Evolutionary conservation across 1,139 yeast genomes (phyloP).

Genomic region (Blastobotrys raffinosifermentans): DNA sequence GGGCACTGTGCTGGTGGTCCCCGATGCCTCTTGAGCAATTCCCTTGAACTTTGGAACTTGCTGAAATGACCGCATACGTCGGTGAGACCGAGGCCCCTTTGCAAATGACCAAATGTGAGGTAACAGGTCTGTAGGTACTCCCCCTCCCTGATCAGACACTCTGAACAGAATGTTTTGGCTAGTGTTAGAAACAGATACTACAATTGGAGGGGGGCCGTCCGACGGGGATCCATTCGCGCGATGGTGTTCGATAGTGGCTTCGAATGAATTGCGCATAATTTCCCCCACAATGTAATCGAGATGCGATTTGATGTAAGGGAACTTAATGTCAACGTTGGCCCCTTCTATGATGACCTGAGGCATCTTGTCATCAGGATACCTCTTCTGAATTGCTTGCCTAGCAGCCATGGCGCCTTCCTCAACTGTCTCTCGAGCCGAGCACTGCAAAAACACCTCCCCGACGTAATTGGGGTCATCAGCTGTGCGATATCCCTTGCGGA

Average conservation of each 20-base stretch:
- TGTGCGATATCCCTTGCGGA: slow-evolving; percentile 32
- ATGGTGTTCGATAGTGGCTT: slow-evolving; percentile 58
- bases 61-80: slow-evolving; percentile 28
- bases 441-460: slow-evolving; percentile 79
- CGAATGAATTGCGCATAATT: slow-evolving; percentile 74
- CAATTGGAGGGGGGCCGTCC: slow-evolving; percentile 53
- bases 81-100: slow-evolving; percentile 29
- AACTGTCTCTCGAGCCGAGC: slow-evolving; percentile 70
- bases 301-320: slow-evolving; percentile 83
- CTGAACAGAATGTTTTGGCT: slow-evolving; percentile 65
- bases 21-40: slow-evolving; percentile 19
- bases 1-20: slow-evolving; percentile 13
- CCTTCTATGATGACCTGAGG: slow-evolving; percentile 78
- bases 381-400: slow-evolving; percentile 32
- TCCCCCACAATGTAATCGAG: slow-evolving; percentile 82
- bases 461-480: slow-evolving; percentile 55
- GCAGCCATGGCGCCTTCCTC: slow-evolving; percentile 50
- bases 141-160: slow-evolving; percentile 89
- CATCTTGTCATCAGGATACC: slow-evolving; percentile 51
- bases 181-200: slow-evolving; percentile 63
- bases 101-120: slow-evolving; percentile 74
- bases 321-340: slow-evolving; percentile 43
- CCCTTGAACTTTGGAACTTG: slow-evolving; percentile 39
- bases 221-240: slow-evolving; percentile 29
- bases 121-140: slow-evolving; percentile 54